Base-by-base conservation (phyloP, 495 filamentous ascomycete genomes). In the Aspergillus taichungensis region DNA sequence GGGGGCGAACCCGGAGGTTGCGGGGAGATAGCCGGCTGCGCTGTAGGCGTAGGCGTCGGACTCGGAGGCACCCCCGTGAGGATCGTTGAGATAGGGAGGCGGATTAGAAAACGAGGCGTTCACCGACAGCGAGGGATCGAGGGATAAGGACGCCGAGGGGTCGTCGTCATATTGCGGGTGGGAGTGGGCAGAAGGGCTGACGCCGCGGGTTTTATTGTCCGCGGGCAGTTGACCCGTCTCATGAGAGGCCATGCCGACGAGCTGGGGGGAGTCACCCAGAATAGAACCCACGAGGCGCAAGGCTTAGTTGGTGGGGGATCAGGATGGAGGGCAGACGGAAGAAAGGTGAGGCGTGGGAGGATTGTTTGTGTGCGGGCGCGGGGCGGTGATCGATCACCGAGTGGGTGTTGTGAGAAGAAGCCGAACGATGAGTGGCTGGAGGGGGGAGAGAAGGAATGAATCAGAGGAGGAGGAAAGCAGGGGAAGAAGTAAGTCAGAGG, bases 101-200 rank as follows among this genome's bases (percentile, higher is more conserved):
- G 52, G 43, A 46, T 59, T 53, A 35, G 54, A 46, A 27, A 61
- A 64, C 24, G 55, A 45, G 13, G 57, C 51, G n/a, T 24, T 24
- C 18, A 24, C 60, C 46, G 55, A 62, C 59, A 46, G 68, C 1
- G 18, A 68, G 40, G 62, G 60, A 45, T 71, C 63, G 27, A 70
- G 42, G 34, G 56, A 59, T 39, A 71, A 55, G 10, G 59, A 62
- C n/a, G 60, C 32, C 30, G 59, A 59, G 27, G 56, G 52, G 45
- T 69, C 55, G 30, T 69, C 61, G 50, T 69, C 66, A 6, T 46
- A 43, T 13, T 63, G 63, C 5, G 44, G 40, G 28, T 64, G 66
- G 43, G 45, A 51, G 54, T 67, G 66, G 35, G 60, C 49, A 36
- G 64, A 67, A 9, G 69, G 66, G 60, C 69, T 73, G 50, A 64